Evolutionary conservation across 331 rosid species (phyloP).

Genomic region (Quercus lobata): DNA sequence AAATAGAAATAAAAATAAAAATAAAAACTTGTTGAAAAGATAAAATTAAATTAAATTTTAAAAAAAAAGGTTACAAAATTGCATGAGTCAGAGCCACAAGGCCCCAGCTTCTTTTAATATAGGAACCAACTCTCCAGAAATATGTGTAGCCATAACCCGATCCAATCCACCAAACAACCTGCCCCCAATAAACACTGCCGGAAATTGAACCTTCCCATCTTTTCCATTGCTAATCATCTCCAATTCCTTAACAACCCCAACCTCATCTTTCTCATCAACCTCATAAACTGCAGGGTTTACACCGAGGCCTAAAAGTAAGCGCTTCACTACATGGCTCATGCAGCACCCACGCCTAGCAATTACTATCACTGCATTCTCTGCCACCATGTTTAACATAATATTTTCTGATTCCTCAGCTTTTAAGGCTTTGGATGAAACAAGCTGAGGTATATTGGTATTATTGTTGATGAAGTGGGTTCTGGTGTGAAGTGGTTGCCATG

Average conservation of each 20-base stretch:
- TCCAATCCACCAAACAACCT: conserved; percentile 71
- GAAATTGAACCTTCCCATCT: conserved; percentile 36
- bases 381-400: conserved; percentile 32
- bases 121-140: conserved; percentile 75
- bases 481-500: conserved; percentile 38
- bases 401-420: background rate
- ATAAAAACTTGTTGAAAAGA: background rate
- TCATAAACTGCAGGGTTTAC: conserved; percentile 58
- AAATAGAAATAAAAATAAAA: background rate
- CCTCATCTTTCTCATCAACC: conserved; percentile 58
- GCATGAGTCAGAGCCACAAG: conserved; percentile 53
- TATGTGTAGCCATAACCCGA: conserved; percentile 70
- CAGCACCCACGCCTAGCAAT: conserved; percentile 55
- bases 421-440: background rate
- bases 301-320: conserved; percentile 50
- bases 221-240: conserved; percentile 12
- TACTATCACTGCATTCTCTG: conserved; percentile 60
- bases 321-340: conserved; percentile 67
- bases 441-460: background rate
- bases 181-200: conserved; percentile 62
- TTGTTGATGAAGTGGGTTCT: conserved; percentile 3
- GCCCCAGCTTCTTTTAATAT: conserved; percentile 73
- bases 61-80: background rate
- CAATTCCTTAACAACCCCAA: conserved; percentile 18
- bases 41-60: background rate